These are phyloP conservation scores for Eucalyptus erythrocorys DNA, from an alignment of 345 rosid species.

Conservation along the genomic window DNA sequence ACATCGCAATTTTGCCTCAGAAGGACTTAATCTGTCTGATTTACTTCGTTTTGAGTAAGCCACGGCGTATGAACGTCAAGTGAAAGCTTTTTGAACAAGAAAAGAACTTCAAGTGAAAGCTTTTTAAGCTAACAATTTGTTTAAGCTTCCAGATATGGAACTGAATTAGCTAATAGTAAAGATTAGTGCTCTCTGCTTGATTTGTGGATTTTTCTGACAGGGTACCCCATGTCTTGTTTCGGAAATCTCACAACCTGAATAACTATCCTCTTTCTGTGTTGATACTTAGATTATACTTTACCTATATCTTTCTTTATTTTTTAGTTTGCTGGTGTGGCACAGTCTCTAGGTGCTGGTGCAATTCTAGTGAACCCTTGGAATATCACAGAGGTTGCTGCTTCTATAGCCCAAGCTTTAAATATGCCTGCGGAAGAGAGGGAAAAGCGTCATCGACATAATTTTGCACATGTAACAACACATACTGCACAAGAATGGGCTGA, in stretches of 20 bases:
- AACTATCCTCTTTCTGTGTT: too few relatives aligned
- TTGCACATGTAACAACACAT: slow-evolving; percentile 62
- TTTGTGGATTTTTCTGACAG: too few relatives aligned
- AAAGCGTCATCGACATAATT: slow-evolving; percentile 80
- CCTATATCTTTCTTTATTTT: not conserved
- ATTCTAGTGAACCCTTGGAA: slow-evolving; percentile 99
- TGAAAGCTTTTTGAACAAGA: too few relatives aligned
- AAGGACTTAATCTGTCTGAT: not conserved
- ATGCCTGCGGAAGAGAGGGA: slow-evolving; percentile 86
- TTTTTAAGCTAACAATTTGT: too few relatives aligned
- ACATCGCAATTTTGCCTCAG: not conserved
- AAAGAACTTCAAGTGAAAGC: too few relatives aligned
- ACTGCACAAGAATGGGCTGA: slow-evolving; percentile 99
- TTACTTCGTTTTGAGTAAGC: not conserved
- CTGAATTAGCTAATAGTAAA: too few relatives aligned
- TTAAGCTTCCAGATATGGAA: too few relatives aligned
- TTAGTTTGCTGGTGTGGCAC: slow-evolving; percentile 99
- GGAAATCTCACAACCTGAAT: too few relatives aligned
- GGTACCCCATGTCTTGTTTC: too few relatives aligned
- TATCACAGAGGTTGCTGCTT: slow-evolving; percentile 95
- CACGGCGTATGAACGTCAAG: not conserved
- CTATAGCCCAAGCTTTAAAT: slow-evolving; percentile 72
- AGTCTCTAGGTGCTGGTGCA: slow-evolving; percentile 98
- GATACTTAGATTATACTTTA: too few relatives aligned
- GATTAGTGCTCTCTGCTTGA: too few relatives aligned